These are phyloP conservation scores for Bipolaris cookei DNA, from an alignment of 2,329 filamentous ascomycete species.

Conservation along the genomic window DNA sequence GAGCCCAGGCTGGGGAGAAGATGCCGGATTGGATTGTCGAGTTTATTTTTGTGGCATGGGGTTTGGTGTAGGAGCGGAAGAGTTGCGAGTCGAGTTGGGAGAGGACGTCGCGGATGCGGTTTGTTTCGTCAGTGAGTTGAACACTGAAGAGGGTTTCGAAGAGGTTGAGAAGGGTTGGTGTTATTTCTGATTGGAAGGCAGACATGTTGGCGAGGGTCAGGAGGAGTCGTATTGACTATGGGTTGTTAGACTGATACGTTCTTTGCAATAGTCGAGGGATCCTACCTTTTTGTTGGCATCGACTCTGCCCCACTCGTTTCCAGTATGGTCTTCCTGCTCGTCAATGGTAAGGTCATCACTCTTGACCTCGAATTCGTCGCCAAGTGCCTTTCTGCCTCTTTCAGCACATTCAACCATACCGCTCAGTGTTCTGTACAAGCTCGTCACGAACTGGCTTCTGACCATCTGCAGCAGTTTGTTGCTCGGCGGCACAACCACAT, in stretches of 20 bases:
- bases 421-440: constrained; percentile 89
- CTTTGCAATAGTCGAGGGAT: background rate
- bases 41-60: constrained; percentile 61
- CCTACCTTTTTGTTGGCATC: constrained; percentile 48
- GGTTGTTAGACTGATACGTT: background rate
- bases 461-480: constrained; percentile 90
- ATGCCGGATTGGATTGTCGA: constrained; percentile 77
- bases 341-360: constrained; percentile 56
- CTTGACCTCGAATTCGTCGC: constrained; percentile 61
- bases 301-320: constrained; percentile 37
- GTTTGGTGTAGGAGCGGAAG: constrained; percentile 89
- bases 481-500: constrained; percentile 85
- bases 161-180: constrained; percentile 86
- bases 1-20: constrained; percentile 72
- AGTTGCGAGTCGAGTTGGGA: constrained; percentile 88
- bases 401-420: constrained; percentile 98
- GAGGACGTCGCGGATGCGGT: constrained; percentile 88
- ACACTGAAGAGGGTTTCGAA: constrained; percentile 95
- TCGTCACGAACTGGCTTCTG: constrained; percentile 88
- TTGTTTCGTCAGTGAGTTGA: constrained; percentile 90
- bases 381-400: constrained; percentile 68
- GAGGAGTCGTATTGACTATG: constrained; percentile 86
- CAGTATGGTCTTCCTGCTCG: constrained; percentile 34
- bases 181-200: constrained; percentile 77
- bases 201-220: constrained; percentile 93